These are phyloP conservation scores for Chytriomyces confervae DNA, from an alignment of 192 early-diverging fungal species.

Conservation along the genomic window DNA sequence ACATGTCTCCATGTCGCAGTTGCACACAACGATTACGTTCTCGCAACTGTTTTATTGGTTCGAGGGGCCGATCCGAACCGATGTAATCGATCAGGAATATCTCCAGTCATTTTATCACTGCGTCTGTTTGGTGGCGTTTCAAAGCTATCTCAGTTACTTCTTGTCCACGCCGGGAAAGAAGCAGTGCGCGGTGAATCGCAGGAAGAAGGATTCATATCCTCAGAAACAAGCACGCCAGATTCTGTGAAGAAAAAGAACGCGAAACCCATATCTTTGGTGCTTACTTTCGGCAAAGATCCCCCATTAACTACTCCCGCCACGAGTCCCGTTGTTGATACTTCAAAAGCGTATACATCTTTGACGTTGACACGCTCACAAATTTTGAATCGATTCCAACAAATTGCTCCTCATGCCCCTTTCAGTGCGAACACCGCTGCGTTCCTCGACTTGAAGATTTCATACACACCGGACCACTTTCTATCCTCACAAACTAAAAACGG, in stretches of 20 bases:
- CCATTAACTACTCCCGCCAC: neutral
- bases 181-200: too few relatives aligned
- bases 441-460: slow-evolving; percentile 29
- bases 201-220: too few relatives aligned
- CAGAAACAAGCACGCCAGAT: slow-evolving; percentile 1
- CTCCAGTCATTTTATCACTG: slow-evolving; percentile 48
- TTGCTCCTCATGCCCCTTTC: slow-evolving; percentile 19
- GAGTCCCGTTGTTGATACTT: neutral
- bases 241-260: neutral
- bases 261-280: neutral
- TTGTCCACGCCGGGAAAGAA: slow-evolving; percentile 42
- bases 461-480: slow-evolving; percentile 7
- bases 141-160: slow-evolving; percentile 38
- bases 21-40: slow-evolving; percentile 44
- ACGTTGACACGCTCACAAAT: neutral
- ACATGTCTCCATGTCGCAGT: slow-evolving; percentile 53
- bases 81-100: slow-evolving; percentile 46
- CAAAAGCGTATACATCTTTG: too few relatives aligned
- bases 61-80: slow-evolving; percentile 61
- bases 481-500: slow-evolving; percentile 41
- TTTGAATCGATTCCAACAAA: neutral
- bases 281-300: neutral
- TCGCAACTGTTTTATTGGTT: slow-evolving; percentile 45
- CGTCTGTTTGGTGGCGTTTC: slow-evolving; percentile 9
- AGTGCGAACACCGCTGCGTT: slow-evolving; percentile 46